These are phyloP conservation scores for Phytophthora fragariaefolia DNA, from an alignment of 352 stramenopile genomes.

Conservation along the genomic window DNA sequence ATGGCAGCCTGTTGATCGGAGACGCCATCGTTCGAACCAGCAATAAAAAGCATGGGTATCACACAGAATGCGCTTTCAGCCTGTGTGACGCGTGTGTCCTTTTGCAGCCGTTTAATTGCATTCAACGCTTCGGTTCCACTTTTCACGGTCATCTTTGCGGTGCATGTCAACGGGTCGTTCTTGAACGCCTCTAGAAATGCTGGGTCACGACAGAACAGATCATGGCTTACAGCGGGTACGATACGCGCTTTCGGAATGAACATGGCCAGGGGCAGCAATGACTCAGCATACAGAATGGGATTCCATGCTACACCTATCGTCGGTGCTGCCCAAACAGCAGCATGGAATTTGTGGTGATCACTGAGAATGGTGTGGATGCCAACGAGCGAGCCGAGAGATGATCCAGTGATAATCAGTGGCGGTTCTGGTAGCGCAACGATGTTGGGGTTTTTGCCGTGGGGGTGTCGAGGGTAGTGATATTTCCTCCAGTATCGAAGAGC, in stretches of 20 bases:
- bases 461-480: conserved; percentile 24
- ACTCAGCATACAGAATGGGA: conserved; percentile 43
- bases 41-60: conserved; percentile 45
- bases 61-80: conserved; percentile 23
- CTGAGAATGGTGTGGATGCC: conserved; percentile 62
- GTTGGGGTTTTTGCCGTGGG: conserved; percentile 17
- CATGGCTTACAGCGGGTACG: conserved; percentile 58
- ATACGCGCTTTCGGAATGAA: conserved; percentile 48
- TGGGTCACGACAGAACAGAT: conserved; percentile 43
- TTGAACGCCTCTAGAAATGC: conserved; percentile 58
- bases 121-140: conserved; percentile 38
- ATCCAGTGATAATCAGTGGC: conserved; percentile 63
- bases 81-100: conserved; percentile 31
- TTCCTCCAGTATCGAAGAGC: conserved; percentile 38
- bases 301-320: conserved; percentile 60
- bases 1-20: conserved; percentile 41
- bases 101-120: conserved; percentile 37
- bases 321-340: conserved; percentile 55
- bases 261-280: conserved; percentile 44
- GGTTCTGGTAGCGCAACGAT: conserved; percentile 24
- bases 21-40: conserved; percentile 56
- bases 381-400: conserved; percentile 63
- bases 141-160: conserved; percentile 47
- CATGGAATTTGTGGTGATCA: conserved; percentile 53
- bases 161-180: conserved; percentile 59